These are phyloP conservation scores for Laburnicola sp. DNA, from an alignment of 2,329 filamentous ascomycete genomes.

Conservation along the genomic window DNA sequence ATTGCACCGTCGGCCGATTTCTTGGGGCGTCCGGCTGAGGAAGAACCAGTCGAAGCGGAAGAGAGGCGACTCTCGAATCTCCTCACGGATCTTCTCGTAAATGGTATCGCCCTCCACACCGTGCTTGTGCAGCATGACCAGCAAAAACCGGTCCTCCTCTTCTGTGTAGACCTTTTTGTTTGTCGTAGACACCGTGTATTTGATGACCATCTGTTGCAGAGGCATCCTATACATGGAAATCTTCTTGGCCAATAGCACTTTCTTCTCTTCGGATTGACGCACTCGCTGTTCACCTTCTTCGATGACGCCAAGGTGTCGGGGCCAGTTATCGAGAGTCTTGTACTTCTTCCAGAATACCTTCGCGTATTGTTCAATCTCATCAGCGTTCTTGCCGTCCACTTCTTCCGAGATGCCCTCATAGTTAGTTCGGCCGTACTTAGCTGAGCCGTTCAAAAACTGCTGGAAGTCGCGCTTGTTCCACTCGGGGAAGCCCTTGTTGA, in stretches of 20 bases:
- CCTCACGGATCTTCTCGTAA: conserved; percentile 94
- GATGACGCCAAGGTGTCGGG: conserved; percentile 85
- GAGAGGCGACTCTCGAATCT: conserved; percentile 89
- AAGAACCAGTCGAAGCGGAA: conserved; percentile 99
- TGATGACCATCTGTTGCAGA: conserved; percentile 96
- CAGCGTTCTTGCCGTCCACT: conserved; percentile 83
- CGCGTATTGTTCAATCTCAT: conserved; percentile 87
- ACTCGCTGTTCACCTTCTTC: conserved; percentile 91
- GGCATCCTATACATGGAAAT: conserved; percentile 96
- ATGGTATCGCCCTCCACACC: conserved; percentile 89
- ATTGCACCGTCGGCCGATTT: conserved; percentile 88
- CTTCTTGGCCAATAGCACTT: conserved; percentile 92
- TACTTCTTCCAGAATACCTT: conserved; percentile 97
- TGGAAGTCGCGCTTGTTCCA: conserved; percentile 99
- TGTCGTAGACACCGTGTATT: conserved; percentile 97
- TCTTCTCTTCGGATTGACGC: conserved; percentile 86
- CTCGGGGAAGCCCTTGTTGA: conserved; percentile 81
- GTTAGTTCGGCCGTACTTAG: conserved; percentile 85
- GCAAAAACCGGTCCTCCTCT: conserved; percentile 92
- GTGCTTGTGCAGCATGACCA: conserved; percentile 89
- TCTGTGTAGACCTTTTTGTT: conserved; percentile 99
- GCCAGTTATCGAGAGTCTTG: conserved; percentile 84
- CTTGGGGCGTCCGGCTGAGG: conserved; percentile 87
- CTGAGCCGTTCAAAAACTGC: conserved; percentile 94
- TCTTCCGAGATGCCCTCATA: conserved; percentile 85